Conservation (phyloP, 805 yeast genomes). For the Ogataea haglerorum region DNA sequence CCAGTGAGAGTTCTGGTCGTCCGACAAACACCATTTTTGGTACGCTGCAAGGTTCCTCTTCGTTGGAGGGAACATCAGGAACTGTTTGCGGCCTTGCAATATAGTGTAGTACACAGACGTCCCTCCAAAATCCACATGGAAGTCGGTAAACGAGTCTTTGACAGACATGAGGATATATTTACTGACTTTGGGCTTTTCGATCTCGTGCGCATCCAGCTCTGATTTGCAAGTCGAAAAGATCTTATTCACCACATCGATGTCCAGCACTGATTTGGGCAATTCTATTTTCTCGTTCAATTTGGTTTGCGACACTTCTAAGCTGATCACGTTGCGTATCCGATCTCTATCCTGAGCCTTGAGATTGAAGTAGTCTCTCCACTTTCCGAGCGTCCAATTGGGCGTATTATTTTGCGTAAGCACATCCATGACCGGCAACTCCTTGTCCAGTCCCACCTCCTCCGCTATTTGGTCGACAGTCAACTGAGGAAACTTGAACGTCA, state of each 20-base stretch:
- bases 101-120: slow-evolving; percentile 88
- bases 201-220: slow-evolving; percentile 16
- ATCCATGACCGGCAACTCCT: slow-evolving; percentile 80
- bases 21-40: slow-evolving; percentile 67
- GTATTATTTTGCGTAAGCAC: slow-evolving; percentile 72
- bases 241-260: slow-evolving; percentile 64
- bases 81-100: slow-evolving; percentile 68
- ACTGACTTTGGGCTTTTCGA: slow-evolving; percentile 55
- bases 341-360: slow-evolving; percentile 46
- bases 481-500: slow-evolving; percentile 41
- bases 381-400: slow-evolving; percentile 64
- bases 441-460: slow-evolving; percentile 57
- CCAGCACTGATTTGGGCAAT: slow-evolving; percentile 65
- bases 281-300: slow-evolving; percentile 44
- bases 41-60: slow-evolving; percentile 56
- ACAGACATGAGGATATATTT: slow-evolving; percentile 87
- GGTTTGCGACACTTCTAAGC: slow-evolving; percentile 70
- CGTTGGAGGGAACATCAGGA: slow-evolving; percentile 79
- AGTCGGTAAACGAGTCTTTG: slow-evolving; percentile 75
- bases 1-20: slow-evolving; percentile 61
- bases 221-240: slow-evolving; percentile 46
- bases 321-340: slow-evolving; percentile 73
- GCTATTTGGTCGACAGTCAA: slow-evolving; percentile 57
- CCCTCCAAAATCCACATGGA: slow-evolving; percentile 90
- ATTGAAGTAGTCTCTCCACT: slow-evolving; percentile 73